Percentiles rank a stretch among this genome's conserved stretches.
Evolutionary conservation across 2,329 filamentous ascomycete species (phyloP).

Genomic region (Sporothrix phasma): DNA sequence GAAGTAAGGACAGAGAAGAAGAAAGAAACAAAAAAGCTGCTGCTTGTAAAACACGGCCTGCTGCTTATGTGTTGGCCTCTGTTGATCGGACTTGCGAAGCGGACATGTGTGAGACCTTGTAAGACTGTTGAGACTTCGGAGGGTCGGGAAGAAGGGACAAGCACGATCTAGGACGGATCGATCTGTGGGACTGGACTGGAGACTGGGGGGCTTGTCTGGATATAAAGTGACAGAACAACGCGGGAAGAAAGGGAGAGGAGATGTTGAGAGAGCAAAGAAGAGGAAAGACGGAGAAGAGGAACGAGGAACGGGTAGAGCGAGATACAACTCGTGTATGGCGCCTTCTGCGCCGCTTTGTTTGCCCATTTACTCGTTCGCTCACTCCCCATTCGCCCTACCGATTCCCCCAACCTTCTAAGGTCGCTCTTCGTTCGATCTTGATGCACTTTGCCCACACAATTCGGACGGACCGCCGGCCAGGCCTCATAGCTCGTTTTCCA

Average conservation of each 20-base stretch:
- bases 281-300: neutral
- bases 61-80: neutral
- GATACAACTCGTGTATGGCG: too few relatives aligned
- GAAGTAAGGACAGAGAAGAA: neutral
- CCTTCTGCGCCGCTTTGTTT: too few relatives aligned
- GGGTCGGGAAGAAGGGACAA: neutral
- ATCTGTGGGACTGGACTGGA: neutral
- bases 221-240: neutral
- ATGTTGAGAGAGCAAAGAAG: neutral
- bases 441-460: neutral
- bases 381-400: neutral
- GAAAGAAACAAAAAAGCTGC: neutral
- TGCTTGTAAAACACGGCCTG: neutral
- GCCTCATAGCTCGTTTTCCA: neutral
- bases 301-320: neutral
- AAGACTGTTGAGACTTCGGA: neutral
- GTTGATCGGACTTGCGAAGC: neutral
- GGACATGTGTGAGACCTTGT: conserved; percentile 1
- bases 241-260: neutral
- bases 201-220: neutral
- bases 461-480: conserved; percentile 6
- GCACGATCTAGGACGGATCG: neutral
- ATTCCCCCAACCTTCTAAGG: neutral
- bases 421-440: neutral
- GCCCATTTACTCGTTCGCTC: neutral